Conservation (phyloP, 1,284 basidiomycete species). For the Pseudozyma pruni region DNA sequence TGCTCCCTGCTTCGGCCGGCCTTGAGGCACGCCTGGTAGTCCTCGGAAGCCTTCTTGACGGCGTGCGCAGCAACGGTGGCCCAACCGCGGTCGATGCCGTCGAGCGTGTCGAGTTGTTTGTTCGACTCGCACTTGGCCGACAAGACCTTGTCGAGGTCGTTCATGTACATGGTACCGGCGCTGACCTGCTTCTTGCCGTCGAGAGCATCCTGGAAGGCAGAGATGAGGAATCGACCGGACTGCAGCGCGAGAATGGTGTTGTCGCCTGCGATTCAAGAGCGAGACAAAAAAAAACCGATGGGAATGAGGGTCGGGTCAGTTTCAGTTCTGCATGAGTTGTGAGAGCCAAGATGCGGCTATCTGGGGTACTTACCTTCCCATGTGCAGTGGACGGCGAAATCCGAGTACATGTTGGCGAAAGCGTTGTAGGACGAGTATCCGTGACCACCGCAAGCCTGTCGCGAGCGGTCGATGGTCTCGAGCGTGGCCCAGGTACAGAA, state of each 20-base stretch:
- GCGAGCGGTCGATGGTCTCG: constrained; percentile 73
- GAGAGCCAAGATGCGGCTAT: not conserved
- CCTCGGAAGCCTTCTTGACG: constrained; percentile 72
- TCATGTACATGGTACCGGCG: constrained; percentile 70
- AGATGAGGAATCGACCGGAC: constrained; percentile 72
- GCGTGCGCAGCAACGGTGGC: constrained; percentile 72
- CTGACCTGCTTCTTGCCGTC: constrained; percentile 70
- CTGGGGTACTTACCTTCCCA: constrained; percentile 69
- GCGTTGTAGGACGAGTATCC: constrained; percentile 74
- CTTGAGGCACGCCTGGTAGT: constrained; percentile 70
- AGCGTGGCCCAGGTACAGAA: constrained; percentile 74
- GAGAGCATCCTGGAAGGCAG: constrained; percentile 70
- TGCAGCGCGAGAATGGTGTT: constrained; percentile 72
- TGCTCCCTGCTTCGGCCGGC: constrained; percentile 71
- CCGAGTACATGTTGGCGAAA: constrained; percentile 71
- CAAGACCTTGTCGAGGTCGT: constrained; percentile 68
- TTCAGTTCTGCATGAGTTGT: not conserved
- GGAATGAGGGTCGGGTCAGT: not conserved
- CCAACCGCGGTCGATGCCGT: constrained; percentile 71
- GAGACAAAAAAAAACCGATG: not conserved
- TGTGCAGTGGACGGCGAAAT: constrained; percentile 70
- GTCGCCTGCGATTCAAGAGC: constrained; percentile 66
- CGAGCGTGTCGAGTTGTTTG: constrained; percentile 69
- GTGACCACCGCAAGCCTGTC: constrained; percentile 73
- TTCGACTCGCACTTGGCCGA: constrained; percentile 68